Evolutionary conservation across 345 rosid genomes (phyloP).

Genomic region (Zanthoxylum bungeanum): DNA sequence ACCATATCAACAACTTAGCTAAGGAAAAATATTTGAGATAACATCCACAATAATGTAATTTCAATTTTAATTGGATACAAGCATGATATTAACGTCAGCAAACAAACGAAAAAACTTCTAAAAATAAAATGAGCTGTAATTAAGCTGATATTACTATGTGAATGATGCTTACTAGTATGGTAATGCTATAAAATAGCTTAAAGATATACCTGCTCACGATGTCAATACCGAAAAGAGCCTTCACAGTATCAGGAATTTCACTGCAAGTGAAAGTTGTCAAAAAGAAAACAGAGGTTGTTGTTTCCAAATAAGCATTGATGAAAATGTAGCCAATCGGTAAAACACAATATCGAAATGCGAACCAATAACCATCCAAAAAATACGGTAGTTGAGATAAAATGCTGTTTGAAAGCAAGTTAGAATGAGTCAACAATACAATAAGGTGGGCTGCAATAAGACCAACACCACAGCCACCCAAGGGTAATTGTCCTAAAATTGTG

Average conservation of each 20-base stretch:
- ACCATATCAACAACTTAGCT: neutral
- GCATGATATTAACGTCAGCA: neutral
- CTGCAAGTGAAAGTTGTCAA: conserved; percentile 33
- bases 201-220: conserved; percentile 75
- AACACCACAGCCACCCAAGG: neutral
- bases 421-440: neutral
- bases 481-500: neutral
- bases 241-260: conserved; percentile 63
- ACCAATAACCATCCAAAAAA: neutral
- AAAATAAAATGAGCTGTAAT: neutral
- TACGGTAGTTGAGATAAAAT: neutral
- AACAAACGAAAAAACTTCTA: conserved; percentile 1
- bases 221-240: conserved; percentile 78
- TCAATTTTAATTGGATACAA: neutral
- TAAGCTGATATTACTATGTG: neutral
- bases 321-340: neutral
- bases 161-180: neutral
- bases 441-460: neutral
- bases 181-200: neutral
- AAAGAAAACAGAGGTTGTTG: neutral
- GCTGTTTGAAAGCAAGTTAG: neutral
- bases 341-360: neutral
- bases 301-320: neutral
- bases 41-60: neutral
- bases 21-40: neutral